These are phyloP conservation scores for Cladophialophora carrionii DNA, from an alignment of 2,329 filamentous ascomycete species.

Conservation along the genomic window DNA sequence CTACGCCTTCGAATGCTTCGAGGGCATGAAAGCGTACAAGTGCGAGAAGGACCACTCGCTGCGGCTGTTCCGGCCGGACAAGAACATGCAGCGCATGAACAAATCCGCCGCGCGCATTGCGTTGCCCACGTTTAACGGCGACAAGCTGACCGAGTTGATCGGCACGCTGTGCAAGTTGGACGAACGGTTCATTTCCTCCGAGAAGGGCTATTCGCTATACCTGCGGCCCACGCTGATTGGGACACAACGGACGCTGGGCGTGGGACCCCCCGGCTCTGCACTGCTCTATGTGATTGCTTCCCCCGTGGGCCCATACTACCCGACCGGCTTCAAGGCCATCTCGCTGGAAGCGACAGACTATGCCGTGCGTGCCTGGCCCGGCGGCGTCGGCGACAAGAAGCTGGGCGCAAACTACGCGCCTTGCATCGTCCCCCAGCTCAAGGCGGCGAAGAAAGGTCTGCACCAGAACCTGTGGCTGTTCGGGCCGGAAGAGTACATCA, in stretches of 20 bases:
- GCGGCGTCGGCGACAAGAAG: slow-evolving; percentile 97
- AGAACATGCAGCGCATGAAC: slow-evolving; percentile 95
- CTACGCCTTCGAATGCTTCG: slow-evolving; percentile 97
- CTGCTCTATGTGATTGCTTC: slow-evolving; percentile 94
- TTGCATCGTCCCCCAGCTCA: slow-evolving; percentile 92
- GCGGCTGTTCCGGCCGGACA: slow-evolving; percentile 89
- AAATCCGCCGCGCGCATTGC: slow-evolving; percentile 89
- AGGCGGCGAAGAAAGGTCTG: slow-evolving; percentile 87
- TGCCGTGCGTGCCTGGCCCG: slow-evolving; percentile 95
- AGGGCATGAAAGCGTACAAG: slow-evolving; percentile 99
- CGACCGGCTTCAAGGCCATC: slow-evolving; percentile 96
- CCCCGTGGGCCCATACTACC: slow-evolving; percentile 96
- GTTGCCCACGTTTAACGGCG: slow-evolving; percentile 78
- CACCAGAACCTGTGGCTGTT: slow-evolving; percentile 99
- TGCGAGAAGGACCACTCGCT: slow-evolving; percentile 71
- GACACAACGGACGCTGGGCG: slow-evolving; percentile 90
- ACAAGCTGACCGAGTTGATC: slow-evolving; percentile 78
- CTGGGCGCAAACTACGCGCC: slow-evolving; percentile 99
- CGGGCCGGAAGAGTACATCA: slow-evolving; percentile 91
- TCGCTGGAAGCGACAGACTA: slow-evolving; percentile 95
- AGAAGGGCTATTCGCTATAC: slow-evolving; percentile 89
- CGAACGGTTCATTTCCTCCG: slow-evolving; percentile 83
- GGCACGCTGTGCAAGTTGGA: slow-evolving; percentile 78
- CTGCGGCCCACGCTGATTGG: slow-evolving; percentile 96
- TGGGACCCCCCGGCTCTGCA: slow-evolving; percentile 87